phyloP scores from a whole-genome alignment of 2,329 filamentous ascomycete species.

The Scleromitrula shiraiana region DNA sequence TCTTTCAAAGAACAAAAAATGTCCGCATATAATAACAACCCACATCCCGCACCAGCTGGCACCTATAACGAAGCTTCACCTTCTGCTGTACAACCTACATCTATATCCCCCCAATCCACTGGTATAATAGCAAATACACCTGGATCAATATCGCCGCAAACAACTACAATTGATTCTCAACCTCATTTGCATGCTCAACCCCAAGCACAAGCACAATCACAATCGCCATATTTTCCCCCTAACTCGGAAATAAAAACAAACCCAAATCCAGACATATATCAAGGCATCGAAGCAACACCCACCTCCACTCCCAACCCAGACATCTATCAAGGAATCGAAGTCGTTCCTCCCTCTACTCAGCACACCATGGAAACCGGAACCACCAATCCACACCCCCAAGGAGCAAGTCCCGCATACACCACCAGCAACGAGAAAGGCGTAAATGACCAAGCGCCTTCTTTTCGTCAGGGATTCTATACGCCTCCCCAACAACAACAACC shows the following conservation, averaged over 20 bases:
- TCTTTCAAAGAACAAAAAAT: background rate
- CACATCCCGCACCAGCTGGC: background rate
- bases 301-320: background rate
- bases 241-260: too few species aligned
- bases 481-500: background rate
- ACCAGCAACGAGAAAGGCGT: background rate
- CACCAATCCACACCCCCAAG: background rate
- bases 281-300: background rate
- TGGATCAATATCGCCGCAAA: background rate
- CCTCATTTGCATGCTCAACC: background rate
- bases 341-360: background rate
- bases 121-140: background rate
- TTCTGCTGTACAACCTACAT: background rate
- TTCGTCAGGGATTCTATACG: background rate
- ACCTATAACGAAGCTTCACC: background rate
- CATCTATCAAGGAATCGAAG: constrained; percentile 7
- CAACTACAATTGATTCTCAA: too few species aligned
- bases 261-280: background rate
- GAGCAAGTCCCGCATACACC: background rate
- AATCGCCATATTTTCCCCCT: too few species aligned
- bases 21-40: background rate
- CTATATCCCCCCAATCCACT: constrained; percentile 2
- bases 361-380: background rate
- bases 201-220: background rate
- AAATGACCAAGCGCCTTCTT: background rate